Base-by-base conservation (phyloP, 2,329 filamentous ascomycete genomes). In the Aspergillus carbonarius region DNA sequence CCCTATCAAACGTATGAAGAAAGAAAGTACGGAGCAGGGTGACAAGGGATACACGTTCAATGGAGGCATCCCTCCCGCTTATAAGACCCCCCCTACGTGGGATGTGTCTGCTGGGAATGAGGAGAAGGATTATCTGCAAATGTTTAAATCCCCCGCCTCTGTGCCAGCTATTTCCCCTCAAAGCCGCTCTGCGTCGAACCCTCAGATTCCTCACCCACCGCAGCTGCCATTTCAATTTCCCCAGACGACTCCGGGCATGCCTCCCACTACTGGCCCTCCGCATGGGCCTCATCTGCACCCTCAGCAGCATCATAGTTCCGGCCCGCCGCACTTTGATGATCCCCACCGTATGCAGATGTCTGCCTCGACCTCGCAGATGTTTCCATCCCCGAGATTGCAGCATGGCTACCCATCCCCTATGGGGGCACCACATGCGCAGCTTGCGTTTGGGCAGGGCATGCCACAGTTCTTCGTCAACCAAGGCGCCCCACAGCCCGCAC, bases 311-410 rank as follows among this genome's bases (percentile, higher is more conserved):
- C 89, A 89, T 63, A 84, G 83, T 5, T 85, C 85, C 54, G 82
- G 83, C 15, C 83, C 85, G 3, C 90, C 88, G 65, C 91, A 88
- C 67, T 88, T 87, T 59, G 87, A 88, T 65, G 93, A 96, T 65
- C 90, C 92, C 59, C 91, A 93, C 70, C 86, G 92, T 53, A 96
- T 97, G 90, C 84, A 86, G 65, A 90, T 95, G 78, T 91, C 90
- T 58, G 90, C 88, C 6, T 92, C 88, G 65, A 92, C 90, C 23
- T 88, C 88, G 3, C 92, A 93, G 68, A 91, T 92, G 2, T 95
- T 92, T 73, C 89, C 91, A 8, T 96, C 93, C 15, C 92, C 93
- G 50, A 87, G 92, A 52, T 84, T 92, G 66, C 84, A 86, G 53
- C 88, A 88, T 63, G 84, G 85, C 3, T 93, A 92, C 66, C 84